A percentile compares a stretch with the other conserved stretches of the same genome.
phyloP scores from a whole-genome alignment of 208 protist species.

The Leishmania mexicana region DNA sequence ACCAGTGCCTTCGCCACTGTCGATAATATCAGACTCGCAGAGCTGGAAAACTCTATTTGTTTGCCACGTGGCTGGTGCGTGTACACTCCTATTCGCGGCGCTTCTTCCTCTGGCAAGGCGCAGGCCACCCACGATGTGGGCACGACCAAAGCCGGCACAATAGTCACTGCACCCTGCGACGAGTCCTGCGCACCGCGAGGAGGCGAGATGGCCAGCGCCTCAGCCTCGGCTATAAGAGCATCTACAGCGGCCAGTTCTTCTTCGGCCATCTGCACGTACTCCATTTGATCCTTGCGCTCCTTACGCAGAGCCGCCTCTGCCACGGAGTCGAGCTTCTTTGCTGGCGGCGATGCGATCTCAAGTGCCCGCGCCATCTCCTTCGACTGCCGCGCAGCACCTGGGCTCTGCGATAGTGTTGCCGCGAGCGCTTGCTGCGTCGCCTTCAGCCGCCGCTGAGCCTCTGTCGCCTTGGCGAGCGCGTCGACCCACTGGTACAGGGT shows the following conservation, averaged over 20 bases:
- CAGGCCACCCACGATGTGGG: conserved; percentile 15
- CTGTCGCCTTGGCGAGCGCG: conserved; percentile 15
- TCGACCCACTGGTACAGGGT: conserved; percentile 39
- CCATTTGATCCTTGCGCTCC: conserved; percentile 38
- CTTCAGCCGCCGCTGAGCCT: conserved; percentile 17
- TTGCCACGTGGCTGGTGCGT: conserved; percentile 8
- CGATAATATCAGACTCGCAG: background rate
- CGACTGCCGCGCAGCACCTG: background rate
- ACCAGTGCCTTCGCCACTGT: background rate
- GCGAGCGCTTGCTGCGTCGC: background rate
- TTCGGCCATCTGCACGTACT: conserved; percentile 40
- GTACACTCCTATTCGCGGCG: background rate
- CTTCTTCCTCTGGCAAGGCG: conserved; percentile 11
- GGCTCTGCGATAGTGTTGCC: background rate
- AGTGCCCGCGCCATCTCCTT: background rate
- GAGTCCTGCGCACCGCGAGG: background rate
- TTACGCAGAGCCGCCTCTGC: conserved; percentile 17
- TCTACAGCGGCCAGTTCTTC: conserved; percentile 46
- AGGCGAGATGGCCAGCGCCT: background rate
- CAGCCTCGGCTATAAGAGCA: conserved; percentile 25
- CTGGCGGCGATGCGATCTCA: background rate
- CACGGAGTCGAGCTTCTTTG: background rate
- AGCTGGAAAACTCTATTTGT: conserved; percentile 2
- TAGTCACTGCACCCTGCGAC: background rate
- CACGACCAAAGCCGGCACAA: conserved; percentile 8